Evolutionary conservation across 2,329 filamentous ascomycete species (phyloP).

Genomic region (Xylariaceae sp.): DNA sequence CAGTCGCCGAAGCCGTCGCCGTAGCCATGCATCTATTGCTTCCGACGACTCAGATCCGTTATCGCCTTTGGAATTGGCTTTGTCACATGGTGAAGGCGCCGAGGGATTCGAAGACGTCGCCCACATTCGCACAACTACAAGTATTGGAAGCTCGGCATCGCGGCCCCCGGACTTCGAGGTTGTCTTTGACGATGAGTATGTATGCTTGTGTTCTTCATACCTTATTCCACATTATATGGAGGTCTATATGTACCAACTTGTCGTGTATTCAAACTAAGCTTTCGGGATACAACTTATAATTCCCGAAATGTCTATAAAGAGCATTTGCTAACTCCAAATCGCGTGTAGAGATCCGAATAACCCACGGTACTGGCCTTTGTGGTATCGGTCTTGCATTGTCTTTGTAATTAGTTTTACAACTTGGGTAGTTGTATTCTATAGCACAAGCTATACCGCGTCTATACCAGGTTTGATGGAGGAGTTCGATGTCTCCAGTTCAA

Average conservation of each 20-base stretch:
- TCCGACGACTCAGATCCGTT: conserved; percentile 33
- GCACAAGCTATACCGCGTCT: conserved; percentile 76
- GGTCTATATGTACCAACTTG: no score
- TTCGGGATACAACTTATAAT: neutral
- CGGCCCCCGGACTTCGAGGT: conserved; percentile 68
- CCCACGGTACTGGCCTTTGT: conserved; percentile 69
- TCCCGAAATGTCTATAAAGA: neutral
- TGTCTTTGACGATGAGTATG: conserved; percentile 61
- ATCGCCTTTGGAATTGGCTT: conserved; percentile 31
- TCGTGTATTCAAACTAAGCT: no score
- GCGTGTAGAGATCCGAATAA: conserved; percentile 55
- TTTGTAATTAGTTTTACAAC: conserved; percentile 50
- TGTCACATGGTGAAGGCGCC: conserved; percentile 24
- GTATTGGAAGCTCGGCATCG: conserved; percentile 46
- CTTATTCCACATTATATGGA: no score
- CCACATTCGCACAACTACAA: conserved; percentile 46
- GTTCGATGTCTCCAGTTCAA: conserved; percentile 61
- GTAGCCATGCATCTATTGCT: conserved; percentile 26
- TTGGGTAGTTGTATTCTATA: conserved; percentile 68
- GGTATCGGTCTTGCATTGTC: conserved; percentile 46
- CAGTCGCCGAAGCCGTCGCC: conserved; percentile 12
- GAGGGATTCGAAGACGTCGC: conserved; percentile 45
- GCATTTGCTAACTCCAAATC: neutral
- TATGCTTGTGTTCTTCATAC: neutral
- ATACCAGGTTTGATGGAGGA: conserved; percentile 69